Evolutionary conservation across 306 rosid species (phyloP), one percentile per base, ranked within the genome.

Genomic region (Prunus mira): DNA sequence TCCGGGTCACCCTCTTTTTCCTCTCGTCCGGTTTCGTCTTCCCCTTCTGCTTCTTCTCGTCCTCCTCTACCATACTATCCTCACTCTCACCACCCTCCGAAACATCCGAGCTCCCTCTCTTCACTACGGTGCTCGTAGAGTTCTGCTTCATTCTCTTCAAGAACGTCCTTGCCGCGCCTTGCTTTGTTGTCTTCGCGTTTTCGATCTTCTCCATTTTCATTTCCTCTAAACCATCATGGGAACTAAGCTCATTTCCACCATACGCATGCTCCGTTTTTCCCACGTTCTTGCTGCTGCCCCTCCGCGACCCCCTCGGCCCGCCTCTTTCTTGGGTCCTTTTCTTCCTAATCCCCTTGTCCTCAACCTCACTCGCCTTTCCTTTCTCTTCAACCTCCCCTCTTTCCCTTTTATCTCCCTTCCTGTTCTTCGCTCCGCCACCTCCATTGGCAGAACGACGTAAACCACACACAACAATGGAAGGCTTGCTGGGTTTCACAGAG

Each of bases 141-240:
- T 77, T 82, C 67, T 82, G 87, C 56, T 75, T 85, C 78, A 87
- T 82, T 73, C 91, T 80, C 82, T 78, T 85, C 80, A 87, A 80
- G 67, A 87, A 85, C 9, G 43, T 38, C 34, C 84, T 78, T 12
- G 73, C 91, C 0, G 82, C 87, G 0, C 89, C 89, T 51, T 78
- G 78, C 82, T 73, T 87, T 84, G 82, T 85, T 82, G 80, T 85
- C 82, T 73, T 82, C 4, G 24, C 60, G 3, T 34, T 65, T 55
- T 80, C 87, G 73, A 77, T 87, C 82, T 80, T 84, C 41, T 76
- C 88, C 57, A 47, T 56, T 75, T 73, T 61, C 30, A 69, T 77
- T 38, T 51, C 82, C 41, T 76, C 87, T 64, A 80, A 27, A 28
- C 76, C 76, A 14, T 80, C 91, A 49, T 75, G 84, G 17, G 82